Evolutionary conservation across 768 basidiomycete species (phyloP).

Genomic region (Hericium rajendrae): DNA sequence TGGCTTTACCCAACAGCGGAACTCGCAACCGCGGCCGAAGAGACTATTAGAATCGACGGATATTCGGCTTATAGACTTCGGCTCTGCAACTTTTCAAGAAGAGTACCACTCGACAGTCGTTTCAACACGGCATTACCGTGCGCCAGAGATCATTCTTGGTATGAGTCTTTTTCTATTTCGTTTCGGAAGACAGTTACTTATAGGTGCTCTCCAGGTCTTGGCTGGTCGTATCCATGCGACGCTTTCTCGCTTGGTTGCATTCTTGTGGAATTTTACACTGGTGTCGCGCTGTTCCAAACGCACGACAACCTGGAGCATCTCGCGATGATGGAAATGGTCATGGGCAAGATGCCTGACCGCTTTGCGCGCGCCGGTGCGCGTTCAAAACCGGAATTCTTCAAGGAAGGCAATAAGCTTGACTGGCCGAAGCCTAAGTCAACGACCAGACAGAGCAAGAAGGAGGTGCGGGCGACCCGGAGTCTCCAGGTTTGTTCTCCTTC

Average conservation of each 20-base stretch:
- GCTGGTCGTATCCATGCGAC: constrained; percentile 98
- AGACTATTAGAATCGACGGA: constrained; percentile 79
- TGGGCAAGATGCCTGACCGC: constrained; percentile 93
- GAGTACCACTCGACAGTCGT: constrained; percentile 99
- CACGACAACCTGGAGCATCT: constrained; percentile 99
- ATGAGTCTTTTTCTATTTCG: constrained; percentile 14
- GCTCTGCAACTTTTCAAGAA: constrained; percentile 93
- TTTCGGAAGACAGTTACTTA: too few relatives aligned
- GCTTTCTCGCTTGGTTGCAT: constrained; percentile 98
- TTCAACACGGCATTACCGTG: constrained; percentile 95
- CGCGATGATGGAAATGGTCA: constrained; percentile 99
- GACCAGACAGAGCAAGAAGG: constrained; percentile 85
- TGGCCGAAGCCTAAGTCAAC: constrained; percentile 88
- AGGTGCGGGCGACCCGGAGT: constrained; percentile 76
- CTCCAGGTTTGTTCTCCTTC: constrained; percentile 46
- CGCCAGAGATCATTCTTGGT: constrained; percentile 98
- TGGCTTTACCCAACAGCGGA: constrained; percentile 35
- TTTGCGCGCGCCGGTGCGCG: constrained; percentile 69
- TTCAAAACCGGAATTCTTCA: constrained; percentile 90
- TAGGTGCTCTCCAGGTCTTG: constrained; percentile 52
- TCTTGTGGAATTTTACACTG: constrained; percentile 96
- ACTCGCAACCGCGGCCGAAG: constrained; percentile 57
- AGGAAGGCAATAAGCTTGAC: constrained; percentile 73
- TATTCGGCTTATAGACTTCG: constrained; percentile 96
- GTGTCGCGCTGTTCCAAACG: constrained; percentile 96